Evolutionary conservation across 352 stramenopile genomes (phyloP).

Genomic region (Phytopythium boreale): DNA sequence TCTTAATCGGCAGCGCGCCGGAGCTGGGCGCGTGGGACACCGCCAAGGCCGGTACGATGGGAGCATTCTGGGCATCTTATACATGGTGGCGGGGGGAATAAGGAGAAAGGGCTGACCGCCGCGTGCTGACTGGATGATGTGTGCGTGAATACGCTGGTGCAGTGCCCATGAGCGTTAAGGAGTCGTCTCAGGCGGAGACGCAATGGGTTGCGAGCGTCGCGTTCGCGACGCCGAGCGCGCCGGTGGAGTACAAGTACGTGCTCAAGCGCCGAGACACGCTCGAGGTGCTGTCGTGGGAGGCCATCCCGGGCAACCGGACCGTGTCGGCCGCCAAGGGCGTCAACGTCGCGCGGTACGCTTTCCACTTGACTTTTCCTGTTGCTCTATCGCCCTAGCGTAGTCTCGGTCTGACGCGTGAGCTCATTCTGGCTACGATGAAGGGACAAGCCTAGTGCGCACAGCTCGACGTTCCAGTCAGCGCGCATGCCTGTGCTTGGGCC

Average conservation of each 20-base stretch:
- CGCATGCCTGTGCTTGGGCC: conserved; percentile 34
- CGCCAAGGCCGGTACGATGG: conserved; percentile 24
- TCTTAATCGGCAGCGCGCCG: conserved; percentile 40
- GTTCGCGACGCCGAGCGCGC: conserved; percentile 18
- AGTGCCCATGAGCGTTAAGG: conserved; percentile 50
- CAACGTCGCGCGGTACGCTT: conserved; percentile 61
- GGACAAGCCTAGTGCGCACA: conserved; percentile 34
- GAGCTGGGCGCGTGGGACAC: conserved; percentile 69
- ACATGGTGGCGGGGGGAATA: background rate
- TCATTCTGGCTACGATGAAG: conserved; percentile 11
- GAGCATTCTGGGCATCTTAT: background rate
- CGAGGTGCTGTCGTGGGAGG: conserved; percentile 67
- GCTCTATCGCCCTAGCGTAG: background rate
- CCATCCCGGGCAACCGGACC: conserved; percentile 64
- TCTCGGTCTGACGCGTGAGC: background rate
- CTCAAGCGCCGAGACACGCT: conserved; percentile 32
- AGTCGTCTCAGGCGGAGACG: conserved; percentile 23
- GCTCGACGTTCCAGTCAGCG: conserved; percentile 48
- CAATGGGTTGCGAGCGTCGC: conserved; percentile 34
- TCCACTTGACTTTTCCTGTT: background rate
- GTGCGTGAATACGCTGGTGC: background rate
- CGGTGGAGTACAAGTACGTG: conserved; percentile 83
- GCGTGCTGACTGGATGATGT: background rate
- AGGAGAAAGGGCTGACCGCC: background rate
- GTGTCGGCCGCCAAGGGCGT: conserved; percentile 33